Base-by-base conservation (phyloP, 108 stramenopile genomes). In the Aureococcus anophagefferens region DNA sequence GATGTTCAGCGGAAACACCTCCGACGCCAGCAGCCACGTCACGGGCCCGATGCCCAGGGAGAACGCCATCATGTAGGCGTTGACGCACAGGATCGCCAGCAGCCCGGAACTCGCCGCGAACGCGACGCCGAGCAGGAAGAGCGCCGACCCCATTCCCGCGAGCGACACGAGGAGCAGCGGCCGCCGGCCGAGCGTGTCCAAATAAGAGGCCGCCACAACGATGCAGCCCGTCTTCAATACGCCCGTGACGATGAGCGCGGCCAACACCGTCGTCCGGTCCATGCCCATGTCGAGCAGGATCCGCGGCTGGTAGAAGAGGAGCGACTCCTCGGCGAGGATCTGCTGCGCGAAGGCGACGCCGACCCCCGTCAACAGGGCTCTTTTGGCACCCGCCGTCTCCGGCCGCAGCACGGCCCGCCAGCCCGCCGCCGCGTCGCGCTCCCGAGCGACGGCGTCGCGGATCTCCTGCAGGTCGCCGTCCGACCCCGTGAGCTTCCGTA, bases 241-340 rank as follows among this genome's bases (percentile, higher is more conserved):
- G 15, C 91, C 91, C 3, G 91, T 64, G 5, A 79, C 45, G 5
- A 90, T 81, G 33, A 91, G 72, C 25, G 90, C 74, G 40, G 64
- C 83, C 45, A 59, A 59, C 3, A 25, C 3, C 75, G 78, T 69
- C 84, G 83, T 5, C 70, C 75, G 64, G 69, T 79, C 21, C 81
- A 90, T 80, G 31, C 90, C 91, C 33, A 81, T 72, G 34, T 90
- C 79, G 33, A 83, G 75, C 21, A 94, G 63, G n/a, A 94, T 84
- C 51, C 84, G 88, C n/a, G 89, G 69, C 30, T 89, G 72, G 82
- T 89, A 94, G 74, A 91, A 90, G 46, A 87, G 87, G 72, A 94
- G 87, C 34, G 90, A 87, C 70, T 94, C 93, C 71, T 88, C 87
- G 4, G 91, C 93, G 18, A 87, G 87, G 14, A 87, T 84, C 76